Evolutionary conservation across 1,284 basidiomycete genomes (phyloP), one percentile per base, ranked within the genome.

Genomic region (Athelia sp.): DNA sequence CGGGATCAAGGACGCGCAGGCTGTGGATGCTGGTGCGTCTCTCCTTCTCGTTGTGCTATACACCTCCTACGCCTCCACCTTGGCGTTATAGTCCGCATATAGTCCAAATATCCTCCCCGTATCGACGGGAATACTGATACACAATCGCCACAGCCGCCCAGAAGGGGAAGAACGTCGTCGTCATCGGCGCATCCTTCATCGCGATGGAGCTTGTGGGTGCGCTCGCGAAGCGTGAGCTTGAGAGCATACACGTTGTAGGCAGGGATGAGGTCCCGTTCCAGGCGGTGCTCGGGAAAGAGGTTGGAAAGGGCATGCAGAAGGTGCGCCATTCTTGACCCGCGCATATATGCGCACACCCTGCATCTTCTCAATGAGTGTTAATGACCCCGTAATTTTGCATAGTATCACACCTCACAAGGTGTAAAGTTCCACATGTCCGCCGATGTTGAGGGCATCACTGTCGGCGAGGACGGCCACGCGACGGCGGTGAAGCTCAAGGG

Each of bases 131-230:
- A 29, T 47, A 26, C 26, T 18, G 48, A 45, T 23, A 31, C 50
- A 19, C 19, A 3, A 4, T 23, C 15, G 14, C 21, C 35, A 26
- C 49, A 82, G 80, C 73, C 45, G 77, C 77, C 10, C 69, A 81
- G 61, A 82, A 87, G 60, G 88, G 88, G 23, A 87, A 90, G 60
- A 78, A 82, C 48, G 68, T 91, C 44, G 90, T 94, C 29, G 80
- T 97, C 29, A 88, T 97, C 54, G 94, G 94, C 1, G 89, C 86
- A 29, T 91, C 88, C 17, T 98, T 97, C 70, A 98, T 98, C 61
- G 87, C 90, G 48, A 92, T 98, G 88, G 94, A 98, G 66, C 74
- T 93, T 10, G 91, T 92, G 3, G 79, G 76, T 14, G 89, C 91
- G 1, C 71, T 92, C 1, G 64, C 82, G 3, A 87, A 86, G 61